phyloP scores from a whole-genome alignment of 176 grass and related monocot species.

The Areca catechu region DNA sequence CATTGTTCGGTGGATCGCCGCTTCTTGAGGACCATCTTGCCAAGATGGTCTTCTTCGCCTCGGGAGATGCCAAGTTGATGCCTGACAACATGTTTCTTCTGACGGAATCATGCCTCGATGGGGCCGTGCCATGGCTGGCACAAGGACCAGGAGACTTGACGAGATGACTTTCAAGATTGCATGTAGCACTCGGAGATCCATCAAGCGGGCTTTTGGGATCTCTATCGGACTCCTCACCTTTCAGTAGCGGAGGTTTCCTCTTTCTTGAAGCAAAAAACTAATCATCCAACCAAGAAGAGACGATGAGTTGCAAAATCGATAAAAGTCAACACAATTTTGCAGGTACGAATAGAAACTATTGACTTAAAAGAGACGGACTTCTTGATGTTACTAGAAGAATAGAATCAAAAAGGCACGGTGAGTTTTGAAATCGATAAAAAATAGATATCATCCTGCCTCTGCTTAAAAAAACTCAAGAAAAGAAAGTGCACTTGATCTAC shows the following conservation, averaged over 20 bases:
- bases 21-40: too few relatives aligned
- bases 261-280: slow-evolving; percentile 89
- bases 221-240: slow-evolving; percentile 25
- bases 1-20: too few relatives aligned
- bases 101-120: neutral
- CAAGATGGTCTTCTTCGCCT: neutral
- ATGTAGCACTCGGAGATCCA: slow-evolving; percentile 25
- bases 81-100: neutral
- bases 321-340: too few relatives aligned
- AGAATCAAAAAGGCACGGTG: slow-evolving; percentile 4
- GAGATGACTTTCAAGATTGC: slow-evolving; percentile 39
- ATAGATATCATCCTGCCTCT: too few relatives aligned
- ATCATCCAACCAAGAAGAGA: neutral
- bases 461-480: too few relatives aligned
- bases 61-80: neutral
- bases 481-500: too few relatives aligned
- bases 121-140: slow-evolving; percentile 5
- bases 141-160: slow-evolving; percentile 33
- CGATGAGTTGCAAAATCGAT: too few relatives aligned
- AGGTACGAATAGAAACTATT: too few relatives aligned
- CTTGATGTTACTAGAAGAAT: too few relatives aligned
- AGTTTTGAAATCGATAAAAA: neutral
- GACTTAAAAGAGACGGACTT: too few relatives aligned
- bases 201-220: slow-evolving; percentile 25
- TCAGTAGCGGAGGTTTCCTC: slow-evolving; percentile 28